Conservation (phyloP, 2,329 filamentous ascomycete genomes). For the Colletotrichum falcatum region DNA sequence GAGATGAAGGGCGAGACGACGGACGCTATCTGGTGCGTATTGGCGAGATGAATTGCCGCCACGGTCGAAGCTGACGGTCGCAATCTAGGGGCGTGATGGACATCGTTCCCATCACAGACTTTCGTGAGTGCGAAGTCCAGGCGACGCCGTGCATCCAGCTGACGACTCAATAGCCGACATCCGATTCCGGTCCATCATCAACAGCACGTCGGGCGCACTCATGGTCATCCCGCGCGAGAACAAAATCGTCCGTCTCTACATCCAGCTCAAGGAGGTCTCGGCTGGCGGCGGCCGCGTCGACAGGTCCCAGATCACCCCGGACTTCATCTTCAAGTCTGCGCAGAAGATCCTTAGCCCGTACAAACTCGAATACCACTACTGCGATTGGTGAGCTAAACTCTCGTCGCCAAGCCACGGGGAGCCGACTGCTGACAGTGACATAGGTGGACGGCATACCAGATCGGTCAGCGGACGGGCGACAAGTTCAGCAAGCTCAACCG, state of each 20-base stretch:
- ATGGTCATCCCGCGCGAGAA: conserved; percentile 76
- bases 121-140: conserved; percentile 48
- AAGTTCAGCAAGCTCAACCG: conserved; percentile 67
- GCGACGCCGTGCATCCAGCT: background rate
- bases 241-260: conserved; percentile 72
- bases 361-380: conserved; percentile 70
- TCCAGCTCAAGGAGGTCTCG: conserved; percentile 65
- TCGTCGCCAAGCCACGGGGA: no score
- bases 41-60: background rate
- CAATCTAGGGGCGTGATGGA: conserved; percentile 52
- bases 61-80: background rate
- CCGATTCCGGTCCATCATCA: conserved; percentile 68
- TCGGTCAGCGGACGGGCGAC: conserved; percentile 73
- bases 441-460: conserved; percentile 73
- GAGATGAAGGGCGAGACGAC: conserved; percentile 67
- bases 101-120: conserved; percentile 57
- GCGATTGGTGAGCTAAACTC: conserved; percentile 61
- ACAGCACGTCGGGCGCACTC: conserved; percentile 66
- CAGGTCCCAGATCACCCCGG: conserved; percentile 70
- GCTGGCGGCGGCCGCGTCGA: conserved; percentile 56
- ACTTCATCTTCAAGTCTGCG: conserved; percentile 70
- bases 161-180: conserved; percentile 56
- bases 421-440: background rate
- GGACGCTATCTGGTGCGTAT: conserved; percentile 57
- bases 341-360: conserved; percentile 75